phyloP scores from a whole-genome alignment of 1,284 basidiomycete species.

The Inonotus obliquus region DNA sequence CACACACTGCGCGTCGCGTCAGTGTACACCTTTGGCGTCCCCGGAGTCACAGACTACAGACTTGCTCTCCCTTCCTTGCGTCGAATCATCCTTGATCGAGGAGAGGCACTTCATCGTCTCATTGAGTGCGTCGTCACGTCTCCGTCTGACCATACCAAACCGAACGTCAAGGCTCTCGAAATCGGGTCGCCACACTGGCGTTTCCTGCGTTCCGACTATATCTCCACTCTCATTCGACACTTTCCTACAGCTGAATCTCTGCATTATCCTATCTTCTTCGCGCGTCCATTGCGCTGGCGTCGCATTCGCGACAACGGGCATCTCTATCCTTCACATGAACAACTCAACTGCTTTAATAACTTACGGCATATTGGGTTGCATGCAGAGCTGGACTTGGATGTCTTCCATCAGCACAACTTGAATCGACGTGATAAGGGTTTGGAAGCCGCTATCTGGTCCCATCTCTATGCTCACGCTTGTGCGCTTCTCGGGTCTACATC shows the following conservation, averaged over 20 bases:
- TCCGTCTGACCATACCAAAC: not conserved
- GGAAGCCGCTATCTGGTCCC: not conserved
- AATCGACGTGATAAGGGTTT: not conserved
- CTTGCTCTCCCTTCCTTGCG: not conserved
- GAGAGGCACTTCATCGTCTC: not conserved
- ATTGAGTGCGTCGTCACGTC: not conserved
- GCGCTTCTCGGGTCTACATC: not conserved
- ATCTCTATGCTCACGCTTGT: not conserved
- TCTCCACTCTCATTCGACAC: slow-evolving; percentile 1
- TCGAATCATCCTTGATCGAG: slow-evolving; percentile 9
- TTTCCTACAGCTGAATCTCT: slow-evolving; percentile 6
- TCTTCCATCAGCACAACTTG: not conserved
- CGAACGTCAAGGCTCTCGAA: slow-evolving; percentile 4
- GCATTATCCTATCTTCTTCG: slow-evolving; percentile 9
- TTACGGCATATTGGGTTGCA: slow-evolving; percentile 1
- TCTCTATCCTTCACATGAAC: not conserved
- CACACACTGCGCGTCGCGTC: slow-evolving; percentile 9
- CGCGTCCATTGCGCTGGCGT: slow-evolving; percentile 4
- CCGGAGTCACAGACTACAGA: not conserved
- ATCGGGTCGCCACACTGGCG: slow-evolving; percentile 3
- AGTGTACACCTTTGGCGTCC: slow-evolving; percentile 6
- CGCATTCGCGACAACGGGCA: not conserved
- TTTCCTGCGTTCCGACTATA: slow-evolving; percentile 8
- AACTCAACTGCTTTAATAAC: not conserved
- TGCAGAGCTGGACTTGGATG: not conserved